Evolutionary conservation across 2,329 filamentous ascomycete species (phyloP), one percentile per base, ranked within the genome.

Genomic region (Dryadomyces sulphureus): DNA sequence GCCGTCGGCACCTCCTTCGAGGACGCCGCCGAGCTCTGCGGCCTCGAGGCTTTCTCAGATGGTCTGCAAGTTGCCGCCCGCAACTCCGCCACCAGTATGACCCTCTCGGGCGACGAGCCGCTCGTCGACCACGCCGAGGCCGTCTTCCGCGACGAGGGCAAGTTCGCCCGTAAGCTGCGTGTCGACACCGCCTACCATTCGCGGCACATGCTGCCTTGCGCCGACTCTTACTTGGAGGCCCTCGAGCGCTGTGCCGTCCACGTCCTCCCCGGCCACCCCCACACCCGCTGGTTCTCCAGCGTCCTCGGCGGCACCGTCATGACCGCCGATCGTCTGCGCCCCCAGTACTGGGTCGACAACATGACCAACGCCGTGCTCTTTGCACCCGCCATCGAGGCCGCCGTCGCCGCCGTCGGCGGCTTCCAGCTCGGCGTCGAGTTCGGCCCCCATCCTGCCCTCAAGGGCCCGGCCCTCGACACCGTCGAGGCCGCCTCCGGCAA

Each of bases 121-220:
- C 56, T 57, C 1, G 54, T 67, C 5, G 41, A 52, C 0, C 49
- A 57, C 9, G 47, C 58, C 0, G n/a, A 12, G 3, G 46, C 55
- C 41, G 48, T 41, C 1, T 25, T 58, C 2, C 43, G 61, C 0
- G 48, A 56, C 2, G 54, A 53, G 21, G 46, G 34, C 35, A 52
- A 55, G 5, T 61, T 65, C 41, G 49, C 55, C 1, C 49, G 62
- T 4, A 35, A 50, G 1, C 55, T 70, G 0, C 54, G 56, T 12
- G 64, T 67, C 3, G 60, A 65, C 45, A 61, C 48, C 9, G 66
- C 66, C 0, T 69, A 68, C 45, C 62, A 66, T 47, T 65, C 62
- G 1, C 57, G 59, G 19, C 62, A 66, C 43, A 67, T 68, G 61
- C 20, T 27, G 1, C 17, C 35, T 6, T 27, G 45, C 32, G 14